A percentile compares a stretch with the other conserved stretches of the same genome.
Evolutionary conservation across 2,329 filamentous ascomycete species (phyloP).

Genomic region (Fusarium tricinctum): DNA sequence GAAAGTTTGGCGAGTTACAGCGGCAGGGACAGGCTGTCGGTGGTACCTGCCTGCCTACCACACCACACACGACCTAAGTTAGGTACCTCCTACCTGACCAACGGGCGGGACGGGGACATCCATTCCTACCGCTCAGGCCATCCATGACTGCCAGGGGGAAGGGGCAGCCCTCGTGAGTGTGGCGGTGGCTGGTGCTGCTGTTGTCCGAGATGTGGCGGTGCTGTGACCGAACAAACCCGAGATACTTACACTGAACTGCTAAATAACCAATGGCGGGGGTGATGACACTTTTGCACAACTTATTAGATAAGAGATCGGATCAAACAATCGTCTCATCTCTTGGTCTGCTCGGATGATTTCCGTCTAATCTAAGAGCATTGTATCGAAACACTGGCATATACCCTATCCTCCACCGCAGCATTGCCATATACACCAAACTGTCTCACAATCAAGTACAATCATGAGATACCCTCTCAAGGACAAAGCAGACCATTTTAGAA

Average conservation of each 20-base stretch:
- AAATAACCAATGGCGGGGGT: constrained; percentile 25
- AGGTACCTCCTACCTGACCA: not conserved
- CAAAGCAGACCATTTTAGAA: constrained; percentile 6
- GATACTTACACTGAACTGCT: constrained; percentile 15
- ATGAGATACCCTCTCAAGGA: constrained; percentile 20
- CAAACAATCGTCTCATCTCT: not conserved
- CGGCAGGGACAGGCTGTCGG: constrained; percentile 28
- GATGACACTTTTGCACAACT: constrained; percentile 20
- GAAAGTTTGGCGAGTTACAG: constrained; percentile 45
- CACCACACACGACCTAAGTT: constrained; percentile 7
- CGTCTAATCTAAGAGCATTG: not conserved
- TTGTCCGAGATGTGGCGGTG: constrained; percentile 21
- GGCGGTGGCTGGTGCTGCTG: constrained; percentile 34
- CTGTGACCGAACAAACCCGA: constrained; percentile 3
- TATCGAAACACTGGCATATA: not conserved
- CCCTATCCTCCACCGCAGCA: not conserved
- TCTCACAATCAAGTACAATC: not conserved
- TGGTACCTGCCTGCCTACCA: constrained; percentile 39
- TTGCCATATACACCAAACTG: not conserved
- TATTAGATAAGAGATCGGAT: constrained; percentile 7
- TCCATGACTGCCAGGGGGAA: constrained; percentile 26
- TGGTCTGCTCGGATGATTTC: not conserved
- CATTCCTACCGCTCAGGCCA: constrained; percentile 25
- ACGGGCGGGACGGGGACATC: constrained; percentile 32
- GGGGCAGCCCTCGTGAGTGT: constrained; percentile 31